Percentiles rank a stretch among this genome's conserved stretches.
phyloP scores from a whole-genome alignment of 2,329 filamentous ascomycete species.

The Bipolaris gigantea region DNA sequence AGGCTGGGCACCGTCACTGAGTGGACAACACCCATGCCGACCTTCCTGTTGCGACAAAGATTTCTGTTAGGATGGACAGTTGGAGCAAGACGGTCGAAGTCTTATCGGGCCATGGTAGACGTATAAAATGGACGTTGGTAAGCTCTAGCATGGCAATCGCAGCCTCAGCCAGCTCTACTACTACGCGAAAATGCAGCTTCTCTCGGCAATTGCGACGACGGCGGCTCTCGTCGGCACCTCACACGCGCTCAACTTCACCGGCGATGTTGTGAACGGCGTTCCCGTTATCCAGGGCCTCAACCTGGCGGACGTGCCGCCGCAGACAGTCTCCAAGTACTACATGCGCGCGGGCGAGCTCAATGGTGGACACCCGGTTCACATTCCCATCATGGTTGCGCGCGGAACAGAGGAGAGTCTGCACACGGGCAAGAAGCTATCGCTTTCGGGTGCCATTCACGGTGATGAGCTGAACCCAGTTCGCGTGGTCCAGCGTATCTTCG shows the following conservation, averaged over 20 bases:
- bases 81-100: background rate
- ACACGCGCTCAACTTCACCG: constrained; percentile 33
- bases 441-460: constrained; percentile 46
- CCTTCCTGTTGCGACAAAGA: constrained; percentile 37
- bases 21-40: constrained; percentile 16
- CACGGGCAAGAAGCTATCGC: constrained; percentile 42
- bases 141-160: background rate
- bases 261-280: constrained; percentile 39
- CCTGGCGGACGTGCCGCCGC: constrained; percentile 42
- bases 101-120: constrained; percentile 20
- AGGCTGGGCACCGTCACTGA: constrained; percentile 36
- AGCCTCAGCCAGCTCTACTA: constrained; percentile 1
- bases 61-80: constrained; percentile 8
- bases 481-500: constrained; percentile 43
- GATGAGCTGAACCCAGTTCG: constrained; percentile 46
- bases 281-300: constrained; percentile 41
- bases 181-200: constrained; percentile 29
- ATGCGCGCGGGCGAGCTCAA: constrained; percentile 45
- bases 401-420: constrained; percentile 43
- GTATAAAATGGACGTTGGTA: constrained; percentile 14
- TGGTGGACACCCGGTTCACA: constrained; percentile 43
- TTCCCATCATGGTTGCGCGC: constrained; percentile 45
- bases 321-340: constrained; percentile 43
- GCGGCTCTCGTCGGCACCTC: constrained; percentile 22
- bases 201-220: constrained; percentile 22